These are phyloP conservation scores for Nymphaea colorata DNA, from an alignment of 164 flowering plant species.

Conservation along the genomic window DNA sequence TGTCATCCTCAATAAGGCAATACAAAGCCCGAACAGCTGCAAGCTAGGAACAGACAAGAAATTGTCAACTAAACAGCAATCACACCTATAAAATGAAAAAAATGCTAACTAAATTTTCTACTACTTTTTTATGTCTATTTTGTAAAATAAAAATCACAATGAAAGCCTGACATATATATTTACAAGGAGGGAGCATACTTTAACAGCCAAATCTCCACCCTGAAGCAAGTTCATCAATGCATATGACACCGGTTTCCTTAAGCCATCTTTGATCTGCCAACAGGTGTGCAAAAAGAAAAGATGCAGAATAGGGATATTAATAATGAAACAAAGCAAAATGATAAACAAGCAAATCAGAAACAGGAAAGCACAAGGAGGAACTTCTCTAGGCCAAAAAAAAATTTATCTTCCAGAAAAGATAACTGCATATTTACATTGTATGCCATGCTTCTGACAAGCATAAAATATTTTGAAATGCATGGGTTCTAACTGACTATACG, in stretches of 20 bases:
- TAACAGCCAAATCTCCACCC: constrained; percentile 71
- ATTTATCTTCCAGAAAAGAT: too few relatives aligned
- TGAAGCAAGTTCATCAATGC: constrained; percentile 77
- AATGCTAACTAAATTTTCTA: too few relatives aligned
- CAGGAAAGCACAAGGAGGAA: too few relatives aligned
- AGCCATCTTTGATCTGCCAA: constrained; percentile 78
- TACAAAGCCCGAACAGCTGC: constrained; percentile 81
- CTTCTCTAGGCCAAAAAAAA: too few relatives aligned
- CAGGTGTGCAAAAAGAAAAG: constrained; percentile 6
- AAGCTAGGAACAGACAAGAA: constrained; percentile 34
- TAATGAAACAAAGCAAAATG: not conserved
- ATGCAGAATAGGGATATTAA: not conserved
- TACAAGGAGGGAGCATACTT: constrained; percentile 36
- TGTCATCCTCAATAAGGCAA: constrained; percentile 76
- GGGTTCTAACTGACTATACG: too few relatives aligned
- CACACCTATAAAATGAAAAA: too few relatives aligned
- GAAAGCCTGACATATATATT: not conserved
- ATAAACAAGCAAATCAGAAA: too few relatives aligned
- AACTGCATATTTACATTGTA: too few relatives aligned
- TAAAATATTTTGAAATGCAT: too few relatives aligned
- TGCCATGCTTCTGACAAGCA: too few relatives aligned
- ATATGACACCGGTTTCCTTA: constrained; percentile 67
- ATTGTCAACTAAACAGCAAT: not conserved
- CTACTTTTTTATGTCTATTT: too few relatives aligned
- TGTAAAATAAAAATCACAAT: not conserved